phyloP scores from a whole-genome alignment of 106 monocot species.

The Dioscorea zingiberensis region DNA sequence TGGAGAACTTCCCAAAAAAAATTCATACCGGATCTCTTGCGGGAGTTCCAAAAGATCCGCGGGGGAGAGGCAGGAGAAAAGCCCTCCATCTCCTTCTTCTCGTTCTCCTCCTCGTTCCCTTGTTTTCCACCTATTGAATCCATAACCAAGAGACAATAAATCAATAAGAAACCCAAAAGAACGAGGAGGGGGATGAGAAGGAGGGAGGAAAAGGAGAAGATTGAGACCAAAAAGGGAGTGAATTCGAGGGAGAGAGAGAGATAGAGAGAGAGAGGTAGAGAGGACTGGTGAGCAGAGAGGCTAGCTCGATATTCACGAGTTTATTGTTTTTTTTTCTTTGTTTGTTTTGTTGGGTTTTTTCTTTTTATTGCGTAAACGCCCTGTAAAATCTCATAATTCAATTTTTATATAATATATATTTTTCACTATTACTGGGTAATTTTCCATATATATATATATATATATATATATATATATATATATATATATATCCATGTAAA shows the following conservation, averaged over 20 bases:
- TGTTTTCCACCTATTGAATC: background rate
- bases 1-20: no score
- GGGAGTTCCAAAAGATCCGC: constrained; percentile 67
- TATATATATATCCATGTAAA: no score
- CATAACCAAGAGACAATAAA: background rate
- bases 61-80: constrained; percentile 45
- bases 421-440: no score
- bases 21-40: constrained; percentile 64
- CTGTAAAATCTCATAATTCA: no score
- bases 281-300: background rate
- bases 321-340: no score
- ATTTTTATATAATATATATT: no score
- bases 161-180: no score
- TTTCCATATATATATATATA: no score
- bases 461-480: no score
- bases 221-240: background rate
- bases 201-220: background rate
- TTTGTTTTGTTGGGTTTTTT: no score
- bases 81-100: constrained; percentile 14
- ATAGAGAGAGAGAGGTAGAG: background rate
- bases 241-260: background rate
- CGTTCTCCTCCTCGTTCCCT: background rate
- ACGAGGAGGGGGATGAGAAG: background rate
- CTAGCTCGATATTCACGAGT: no score
- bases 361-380: no score